A percentile compares a stretch with the other conserved stretches of the same genome.
Conservation (phyloP, 805 yeast genomes). For the Metschnikowia aberdeeniae region DNA sequence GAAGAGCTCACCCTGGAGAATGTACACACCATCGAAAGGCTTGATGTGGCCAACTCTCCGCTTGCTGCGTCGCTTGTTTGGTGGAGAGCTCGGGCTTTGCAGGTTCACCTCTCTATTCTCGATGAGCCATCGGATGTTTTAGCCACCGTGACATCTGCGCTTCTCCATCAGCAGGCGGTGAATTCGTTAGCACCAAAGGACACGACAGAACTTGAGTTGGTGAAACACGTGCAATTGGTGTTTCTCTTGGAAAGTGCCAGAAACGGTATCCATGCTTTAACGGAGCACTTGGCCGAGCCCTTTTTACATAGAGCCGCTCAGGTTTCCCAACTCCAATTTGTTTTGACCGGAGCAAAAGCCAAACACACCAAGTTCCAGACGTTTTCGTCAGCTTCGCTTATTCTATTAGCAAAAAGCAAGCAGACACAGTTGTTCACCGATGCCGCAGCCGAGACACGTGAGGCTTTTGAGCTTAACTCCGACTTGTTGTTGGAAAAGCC, state of each 20-base stretch:
- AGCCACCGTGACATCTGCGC: constrained; percentile 37
- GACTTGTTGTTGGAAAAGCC: constrained; percentile 78
- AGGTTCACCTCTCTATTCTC: constrained; percentile 59
- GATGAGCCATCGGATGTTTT: constrained; percentile 57
- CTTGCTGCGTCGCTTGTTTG: constrained; percentile 51
- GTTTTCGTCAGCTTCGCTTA: constrained; percentile 64
- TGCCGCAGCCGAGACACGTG: constrained; percentile 38
- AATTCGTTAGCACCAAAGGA: constrained; percentile 26
- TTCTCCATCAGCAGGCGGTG: constrained; percentile 34
- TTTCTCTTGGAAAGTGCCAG: constrained; percentile 69
- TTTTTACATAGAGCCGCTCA: constrained; percentile 53
- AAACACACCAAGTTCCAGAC: constrained; percentile 81
- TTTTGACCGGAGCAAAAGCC: constrained; percentile 85
- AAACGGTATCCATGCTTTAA: constrained; percentile 54
- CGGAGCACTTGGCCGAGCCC: constrained; percentile 59
- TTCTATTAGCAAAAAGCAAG: constrained; percentile 65
- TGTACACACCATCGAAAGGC: constrained; percentile 7
- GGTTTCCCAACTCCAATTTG: constrained; percentile 56
- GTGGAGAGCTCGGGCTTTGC: constrained; percentile 74
- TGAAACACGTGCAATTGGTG: constrained; percentile 38
- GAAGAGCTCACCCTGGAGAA: constrained; percentile 23
- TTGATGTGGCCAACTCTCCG: constrained; percentile 22
- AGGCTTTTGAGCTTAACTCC: constrained; percentile 60
- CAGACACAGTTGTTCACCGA: constrained; percentile 20
- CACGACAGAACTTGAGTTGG: constrained; percentile 26